Evolutionary conservation across 805 yeast genomes (phyloP).

Genomic region (Cephaloascus albidus): DNA sequence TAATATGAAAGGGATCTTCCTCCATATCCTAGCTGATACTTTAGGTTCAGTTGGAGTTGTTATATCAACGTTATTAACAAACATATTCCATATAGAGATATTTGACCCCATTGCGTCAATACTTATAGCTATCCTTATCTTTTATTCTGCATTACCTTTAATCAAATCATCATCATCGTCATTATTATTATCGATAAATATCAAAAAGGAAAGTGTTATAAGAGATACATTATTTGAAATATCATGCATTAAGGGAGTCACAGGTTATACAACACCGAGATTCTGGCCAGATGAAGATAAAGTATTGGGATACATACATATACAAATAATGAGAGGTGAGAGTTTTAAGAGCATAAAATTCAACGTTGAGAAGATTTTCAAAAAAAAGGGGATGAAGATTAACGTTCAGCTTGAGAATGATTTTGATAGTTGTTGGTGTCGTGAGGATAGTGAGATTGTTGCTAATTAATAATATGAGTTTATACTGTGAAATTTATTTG

Average conservation of each 20-base stretch:
- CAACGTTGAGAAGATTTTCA: slow-evolving; percentile 49
- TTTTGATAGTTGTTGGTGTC: slow-evolving; percentile 63
- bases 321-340: slow-evolving; percentile 63
- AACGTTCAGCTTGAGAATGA: slow-evolving; percentile 64
- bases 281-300: slow-evolving; percentile 65
- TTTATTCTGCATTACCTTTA: slow-evolving; percentile 76
- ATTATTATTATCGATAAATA: slow-evolving; percentile 52
- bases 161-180: slow-evolving; percentile 72
- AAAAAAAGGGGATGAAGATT: slow-evolving; percentile 36
- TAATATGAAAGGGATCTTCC: slow-evolving; percentile 89
- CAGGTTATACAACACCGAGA: slow-evolving; percentile 80
- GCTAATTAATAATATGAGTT: neutral
- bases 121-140: slow-evolving; percentile 72
- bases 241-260: slow-evolving; percentile 65
- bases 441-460: slow-evolving; percentile 9
- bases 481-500: too few relatives aligned
- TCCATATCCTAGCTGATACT: slow-evolving; percentile 92
- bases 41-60: slow-evolving; percentile 96
- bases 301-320: slow-evolving; percentile 64
- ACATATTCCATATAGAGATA: slow-evolving; percentile 56
- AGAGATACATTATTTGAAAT: slow-evolving; percentile 62
- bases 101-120: slow-evolving; percentile 92
- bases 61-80: slow-evolving; percentile 74
- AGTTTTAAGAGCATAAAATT: slow-evolving; percentile 50
- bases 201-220: slow-evolving; percentile 48